Conservation (phyloP, 2,329 filamentous ascomycete genomes). For the Neopestalotiopsis sp. region DNA sequence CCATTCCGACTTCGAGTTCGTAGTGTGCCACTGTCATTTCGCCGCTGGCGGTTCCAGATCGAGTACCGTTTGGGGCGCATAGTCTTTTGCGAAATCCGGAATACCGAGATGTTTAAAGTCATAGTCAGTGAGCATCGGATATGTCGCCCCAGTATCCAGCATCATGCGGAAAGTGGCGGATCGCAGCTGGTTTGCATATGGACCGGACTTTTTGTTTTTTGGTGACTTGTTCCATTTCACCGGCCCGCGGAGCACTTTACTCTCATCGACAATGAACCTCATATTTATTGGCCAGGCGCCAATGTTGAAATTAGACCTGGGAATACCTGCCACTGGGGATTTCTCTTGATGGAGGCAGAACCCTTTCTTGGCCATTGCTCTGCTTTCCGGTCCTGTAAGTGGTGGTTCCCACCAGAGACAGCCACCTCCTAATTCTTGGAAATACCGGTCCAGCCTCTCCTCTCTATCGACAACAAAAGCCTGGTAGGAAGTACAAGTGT, state of each 20-base stretch:
- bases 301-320: slow-evolving; percentile 23
- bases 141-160: slow-evolving; percentile 49
- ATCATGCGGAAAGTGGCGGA: slow-evolving; percentile 36
- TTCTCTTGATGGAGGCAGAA: slow-evolving; percentile 30
- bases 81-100: slow-evolving; percentile 28
- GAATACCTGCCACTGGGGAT: background rate
- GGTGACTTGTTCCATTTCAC: background rate
- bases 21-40: slow-evolving; percentile 12
- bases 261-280: slow-evolving; percentile 23
- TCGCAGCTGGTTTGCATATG: slow-evolving; percentile 20
- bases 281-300: slow-evolving; percentile 29
- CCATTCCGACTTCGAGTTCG: slow-evolving; percentile 27
- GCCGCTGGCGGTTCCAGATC: slow-evolving; percentile 10
- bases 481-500: slow-evolving; percentile 41
- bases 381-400: slow-evolving; percentile 31
- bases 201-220: background rate
- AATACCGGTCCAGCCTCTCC: slow-evolving; percentile 45
- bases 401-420: slow-evolving; percentile 54
- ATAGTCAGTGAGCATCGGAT: slow-evolving; percentile 39
- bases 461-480: slow-evolving; percentile 44
- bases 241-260: slow-evolving; percentile 18
- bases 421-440: slow-evolving; percentile 39
- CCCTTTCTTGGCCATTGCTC: slow-evolving; percentile 36
- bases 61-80: slow-evolving; percentile 41
- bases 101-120: slow-evolving; percentile 43